Conservation (phyloP, 257 asterid genomes). For the Schizonepeta tenuifolia region DNA sequence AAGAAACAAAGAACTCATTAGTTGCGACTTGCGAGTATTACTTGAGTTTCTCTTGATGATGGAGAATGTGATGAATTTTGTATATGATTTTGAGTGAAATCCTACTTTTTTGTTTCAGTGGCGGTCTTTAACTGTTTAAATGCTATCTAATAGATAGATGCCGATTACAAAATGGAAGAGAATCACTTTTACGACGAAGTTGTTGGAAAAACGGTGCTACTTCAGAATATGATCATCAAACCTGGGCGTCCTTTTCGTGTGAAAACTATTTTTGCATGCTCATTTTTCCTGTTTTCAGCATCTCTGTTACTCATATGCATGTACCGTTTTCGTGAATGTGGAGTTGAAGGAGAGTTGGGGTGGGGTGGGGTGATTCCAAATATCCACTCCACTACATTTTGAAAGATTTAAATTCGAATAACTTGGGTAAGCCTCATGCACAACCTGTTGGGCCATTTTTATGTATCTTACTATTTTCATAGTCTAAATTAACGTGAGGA, state of each 20-base stretch:
- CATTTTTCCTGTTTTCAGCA: neutral
- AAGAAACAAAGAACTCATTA: too few species aligned
- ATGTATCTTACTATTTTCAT: too few species aligned
- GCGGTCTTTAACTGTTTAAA: neutral
- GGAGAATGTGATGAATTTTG: neutral
- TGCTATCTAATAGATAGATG: neutral
- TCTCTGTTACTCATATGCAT: neutral
- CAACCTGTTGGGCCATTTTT: neutral
- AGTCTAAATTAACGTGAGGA: too few species aligned
- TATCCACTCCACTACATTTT: neutral
- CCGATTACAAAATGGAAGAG: too few species aligned
- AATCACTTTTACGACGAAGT: neutral
- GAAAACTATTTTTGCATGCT: too few species aligned
- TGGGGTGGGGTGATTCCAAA: neutral
- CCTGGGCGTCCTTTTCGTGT: neutral
- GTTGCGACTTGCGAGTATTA: too few species aligned
- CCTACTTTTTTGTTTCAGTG: neutral
- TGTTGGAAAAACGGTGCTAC: neutral
- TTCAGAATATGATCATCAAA: neutral
- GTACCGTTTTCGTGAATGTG: neutral
- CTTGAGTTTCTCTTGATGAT: neutral
- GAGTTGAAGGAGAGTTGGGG: neutral
- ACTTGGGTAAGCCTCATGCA: neutral
- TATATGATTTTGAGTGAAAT: neutral
- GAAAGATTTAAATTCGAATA: neutral